Evolutionary conservation across 1,284 basidiomycete species (phyloP).

Genomic region (Moesziomyces aphidis): DNA sequence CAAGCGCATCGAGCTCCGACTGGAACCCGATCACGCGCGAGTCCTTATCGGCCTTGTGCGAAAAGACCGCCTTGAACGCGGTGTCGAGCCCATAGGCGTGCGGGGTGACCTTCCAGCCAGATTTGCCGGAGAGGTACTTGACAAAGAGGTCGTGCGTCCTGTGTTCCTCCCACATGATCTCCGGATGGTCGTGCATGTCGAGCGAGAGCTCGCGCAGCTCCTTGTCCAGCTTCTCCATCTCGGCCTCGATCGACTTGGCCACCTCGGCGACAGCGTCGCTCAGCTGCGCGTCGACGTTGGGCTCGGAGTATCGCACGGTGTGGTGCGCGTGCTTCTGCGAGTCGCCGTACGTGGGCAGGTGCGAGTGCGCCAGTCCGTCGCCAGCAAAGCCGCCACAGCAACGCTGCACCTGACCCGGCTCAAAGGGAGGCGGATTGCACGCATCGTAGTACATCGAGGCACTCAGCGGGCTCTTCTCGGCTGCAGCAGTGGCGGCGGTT

Average conservation of each 20-base stretch:
- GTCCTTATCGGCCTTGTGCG: constrained; percentile 39
- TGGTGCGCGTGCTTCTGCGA: constrained; percentile 23
- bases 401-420: constrained; percentile 9
- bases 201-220: constrained; percentile 66
- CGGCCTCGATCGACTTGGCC: constrained; percentile 44
- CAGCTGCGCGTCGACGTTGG: constrained; percentile 8
- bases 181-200: constrained; percentile 66
- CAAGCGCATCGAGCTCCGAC: constrained; percentile 77
- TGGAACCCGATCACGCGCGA: constrained; percentile 65
- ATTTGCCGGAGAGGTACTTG: constrained; percentile 39
- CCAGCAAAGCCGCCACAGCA: constrained; percentile 33
- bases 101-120: constrained; percentile 61
- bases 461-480: constrained; percentile 28
- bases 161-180: constrained; percentile 63
- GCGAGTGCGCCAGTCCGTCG: constrained; percentile 14
- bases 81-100: constrained; percentile 70
- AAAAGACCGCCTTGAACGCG: constrained; percentile 80
- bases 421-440: constrained; percentile 40
- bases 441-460: constrained; percentile 45
- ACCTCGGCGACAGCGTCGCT: constrained; percentile 31
- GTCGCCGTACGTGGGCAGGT: constrained; percentile 33
- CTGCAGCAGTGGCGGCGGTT: neutral
- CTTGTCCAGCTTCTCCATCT: constrained; percentile 47
- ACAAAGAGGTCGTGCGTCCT: constrained; percentile 61
- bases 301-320: constrained; percentile 12